phyloP scores from a whole-genome alignment of 495 filamentous ascomycete genomes.

The Hypoxylon trugodes region DNA sequence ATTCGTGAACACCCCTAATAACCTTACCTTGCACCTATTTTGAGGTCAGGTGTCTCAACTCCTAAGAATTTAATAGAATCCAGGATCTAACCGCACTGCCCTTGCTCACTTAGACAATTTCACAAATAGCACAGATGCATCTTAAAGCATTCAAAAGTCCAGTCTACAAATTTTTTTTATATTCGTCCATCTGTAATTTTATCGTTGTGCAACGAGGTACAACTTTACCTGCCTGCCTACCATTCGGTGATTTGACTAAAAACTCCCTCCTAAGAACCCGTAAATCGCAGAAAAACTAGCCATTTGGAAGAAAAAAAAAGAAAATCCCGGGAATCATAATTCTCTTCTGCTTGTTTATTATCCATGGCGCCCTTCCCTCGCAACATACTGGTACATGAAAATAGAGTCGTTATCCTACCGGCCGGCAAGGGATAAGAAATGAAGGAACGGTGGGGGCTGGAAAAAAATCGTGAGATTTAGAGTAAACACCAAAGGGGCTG shows the following conservation, averaged over 20 bases:
- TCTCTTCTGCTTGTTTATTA: background rate
- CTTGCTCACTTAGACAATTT: no score
- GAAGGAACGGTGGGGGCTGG: conserved; percentile 1
- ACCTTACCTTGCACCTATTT: no score
- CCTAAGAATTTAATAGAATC: no score
- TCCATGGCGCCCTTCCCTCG: background rate
- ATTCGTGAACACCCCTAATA: no score
- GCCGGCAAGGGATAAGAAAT: background rate
- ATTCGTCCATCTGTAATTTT: conserved; percentile 9
- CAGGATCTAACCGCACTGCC: no score
- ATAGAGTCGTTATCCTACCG: background rate
- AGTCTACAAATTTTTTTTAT: conserved; percentile 20
- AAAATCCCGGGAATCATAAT: conserved; percentile 10
- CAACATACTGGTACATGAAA: conserved; percentile 18
- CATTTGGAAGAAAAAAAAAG: background rate
- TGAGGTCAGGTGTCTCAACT: no score
- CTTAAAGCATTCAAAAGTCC: background rate
- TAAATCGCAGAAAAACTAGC: conserved; percentile 22
- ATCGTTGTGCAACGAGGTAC: conserved; percentile 6
- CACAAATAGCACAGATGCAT: background rate
- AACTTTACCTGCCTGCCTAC: background rate
- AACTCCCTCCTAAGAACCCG: background rate
- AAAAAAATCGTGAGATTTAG: no score
- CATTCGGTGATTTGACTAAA: background rate
- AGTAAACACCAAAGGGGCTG: no score